Conservation (phyloP, 2,329 filamentous ascomycete species). For the Escovopsis weberi region DNA sequence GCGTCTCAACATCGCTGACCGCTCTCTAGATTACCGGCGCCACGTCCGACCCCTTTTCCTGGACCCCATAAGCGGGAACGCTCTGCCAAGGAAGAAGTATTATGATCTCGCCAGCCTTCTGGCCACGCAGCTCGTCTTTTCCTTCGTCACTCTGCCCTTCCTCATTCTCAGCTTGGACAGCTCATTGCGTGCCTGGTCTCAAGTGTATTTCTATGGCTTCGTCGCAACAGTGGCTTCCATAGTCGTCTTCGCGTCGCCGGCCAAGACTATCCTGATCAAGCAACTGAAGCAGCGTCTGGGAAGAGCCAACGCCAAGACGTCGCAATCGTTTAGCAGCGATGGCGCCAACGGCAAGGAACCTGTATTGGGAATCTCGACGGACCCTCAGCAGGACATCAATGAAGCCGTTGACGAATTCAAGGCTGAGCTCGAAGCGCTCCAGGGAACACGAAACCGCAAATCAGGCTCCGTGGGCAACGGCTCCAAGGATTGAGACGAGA, state of each 20-base stretch:
- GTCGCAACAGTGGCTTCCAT: conserved; percentile 51
- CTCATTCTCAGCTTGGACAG: conserved; percentile 60
- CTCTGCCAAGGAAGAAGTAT: conserved; percentile 60
- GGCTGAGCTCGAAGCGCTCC: conserved; percentile 39
- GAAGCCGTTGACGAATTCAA: conserved; percentile 65
- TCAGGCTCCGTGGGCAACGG: not conserved
- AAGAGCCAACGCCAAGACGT: conserved; percentile 29
- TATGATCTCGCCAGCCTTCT: conserved; percentile 72
- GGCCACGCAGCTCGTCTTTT: conserved; percentile 67
- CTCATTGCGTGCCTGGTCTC: conserved; percentile 63
- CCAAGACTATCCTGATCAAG: conserved; percentile 45
- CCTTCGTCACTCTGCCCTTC: conserved; percentile 74
- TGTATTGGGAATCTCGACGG: conserved; percentile 63
- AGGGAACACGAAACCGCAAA: conserved; percentile 7
- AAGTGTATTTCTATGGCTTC: conserved; percentile 79
- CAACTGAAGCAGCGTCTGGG: conserved; percentile 43
- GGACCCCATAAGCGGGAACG: conserved; percentile 54
- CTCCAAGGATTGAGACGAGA: not conserved
- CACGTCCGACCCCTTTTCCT: conserved; percentile 88
- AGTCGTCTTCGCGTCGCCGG: conserved; percentile 67
- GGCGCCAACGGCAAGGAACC: conserved; percentile 42
- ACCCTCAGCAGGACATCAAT: conserved; percentile 60
- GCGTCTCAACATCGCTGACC: conserved; percentile 3
- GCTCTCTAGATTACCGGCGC: conserved; percentile 62
- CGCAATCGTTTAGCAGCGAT: conserved; percentile 41